phyloP scores from a whole-genome alignment of 306 rosid genomes.

The Hippophae tibetana region DNA sequence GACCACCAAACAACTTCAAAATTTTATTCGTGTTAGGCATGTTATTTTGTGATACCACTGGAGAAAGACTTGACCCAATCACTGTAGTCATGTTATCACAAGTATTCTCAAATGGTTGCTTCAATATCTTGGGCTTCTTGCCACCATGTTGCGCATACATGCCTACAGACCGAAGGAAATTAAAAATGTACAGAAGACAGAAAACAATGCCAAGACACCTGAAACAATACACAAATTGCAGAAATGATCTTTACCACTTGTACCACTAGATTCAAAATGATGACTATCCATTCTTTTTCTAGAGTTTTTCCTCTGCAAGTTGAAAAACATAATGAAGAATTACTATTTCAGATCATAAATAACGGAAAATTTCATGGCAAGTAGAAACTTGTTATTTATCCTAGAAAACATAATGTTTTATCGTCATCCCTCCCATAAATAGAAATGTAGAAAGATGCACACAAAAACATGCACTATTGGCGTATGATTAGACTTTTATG shows the following conservation, averaged over 20 bases:
- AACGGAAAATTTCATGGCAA: too few species aligned
- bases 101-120: conserved; percentile 60
- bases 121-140: conserved; percentile 71
- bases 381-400: too few species aligned
- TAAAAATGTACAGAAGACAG: conserved; percentile 14
- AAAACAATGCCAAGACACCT: conserved; percentile 1
- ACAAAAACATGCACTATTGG: too few species aligned
- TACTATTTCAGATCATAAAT: not conserved
- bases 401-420: too few species aligned
- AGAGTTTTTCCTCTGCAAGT: conserved; percentile 70
- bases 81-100: conserved; percentile 57
- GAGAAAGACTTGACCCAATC: conserved; percentile 81
- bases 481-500: too few species aligned
- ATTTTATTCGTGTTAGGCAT: conserved; percentile 79
- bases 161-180: conserved; percentile 41
- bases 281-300: conserved; percentile 73
- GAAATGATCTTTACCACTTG: conserved; percentile 44
- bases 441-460: too few species aligned
- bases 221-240: conserved; percentile 11
- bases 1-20: conserved; percentile 77
- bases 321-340: conserved; percentile 6
- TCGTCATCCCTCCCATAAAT: too few species aligned
- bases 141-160: conserved; percentile 56
- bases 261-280: conserved; percentile 75
- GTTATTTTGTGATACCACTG: conserved; percentile 89